phyloP scores from a whole-genome alignment of 495 filamentous ascomycete species.

The Tuber microsphaerosporum region DNA sequence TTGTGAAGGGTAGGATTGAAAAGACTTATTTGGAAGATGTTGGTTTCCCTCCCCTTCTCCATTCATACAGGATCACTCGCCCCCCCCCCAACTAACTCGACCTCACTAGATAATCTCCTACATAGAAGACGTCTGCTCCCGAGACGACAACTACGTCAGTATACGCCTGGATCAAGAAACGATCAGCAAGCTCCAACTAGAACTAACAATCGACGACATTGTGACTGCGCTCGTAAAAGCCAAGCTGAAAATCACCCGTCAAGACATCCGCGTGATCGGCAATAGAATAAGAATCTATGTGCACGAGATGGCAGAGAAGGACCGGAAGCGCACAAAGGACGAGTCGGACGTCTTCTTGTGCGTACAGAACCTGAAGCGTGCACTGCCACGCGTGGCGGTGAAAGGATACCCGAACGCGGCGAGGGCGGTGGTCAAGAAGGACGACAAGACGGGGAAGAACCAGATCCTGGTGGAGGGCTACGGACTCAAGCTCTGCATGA shows the following conservation, averaged over 20 bases:
- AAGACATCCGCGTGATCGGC: conserved; percentile 50
- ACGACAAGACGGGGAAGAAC: conserved; percentile 54
- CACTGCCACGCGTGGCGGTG: conserved; percentile 69
- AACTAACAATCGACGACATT: conserved; percentile 64
- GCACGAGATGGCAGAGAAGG: conserved; percentile 37
- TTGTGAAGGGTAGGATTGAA: conserved; percentile 86
- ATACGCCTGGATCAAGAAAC: conserved; percentile 70
- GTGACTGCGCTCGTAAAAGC: conserved; percentile 61
- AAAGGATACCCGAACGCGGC: conserved; percentile 77
- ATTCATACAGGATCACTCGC: background rate
- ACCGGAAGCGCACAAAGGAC: conserved; percentile 42
- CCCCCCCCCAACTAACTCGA: conserved; percentile 39
- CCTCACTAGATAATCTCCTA: conserved; percentile 57
- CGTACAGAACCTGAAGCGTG: conserved; percentile 73
- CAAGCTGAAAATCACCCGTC: conserved; percentile 61
- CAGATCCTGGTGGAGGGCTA: conserved; percentile 89
- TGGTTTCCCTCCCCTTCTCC: conserved; percentile 10
- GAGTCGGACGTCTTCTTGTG: conserved; percentile 68
- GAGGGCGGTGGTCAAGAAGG: conserved; percentile 77
- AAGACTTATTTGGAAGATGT: conserved; percentile 72
- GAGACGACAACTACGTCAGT: conserved; percentile 61
- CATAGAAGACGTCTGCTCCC: conserved; percentile 76
- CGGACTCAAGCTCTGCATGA: conserved; percentile 82
- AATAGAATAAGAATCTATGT: conserved; percentile 53
- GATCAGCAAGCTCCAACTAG: conserved; percentile 69